Base-by-base conservation (phyloP, 1,139 yeast genomes). In the Pichia cactophila region DNA sequence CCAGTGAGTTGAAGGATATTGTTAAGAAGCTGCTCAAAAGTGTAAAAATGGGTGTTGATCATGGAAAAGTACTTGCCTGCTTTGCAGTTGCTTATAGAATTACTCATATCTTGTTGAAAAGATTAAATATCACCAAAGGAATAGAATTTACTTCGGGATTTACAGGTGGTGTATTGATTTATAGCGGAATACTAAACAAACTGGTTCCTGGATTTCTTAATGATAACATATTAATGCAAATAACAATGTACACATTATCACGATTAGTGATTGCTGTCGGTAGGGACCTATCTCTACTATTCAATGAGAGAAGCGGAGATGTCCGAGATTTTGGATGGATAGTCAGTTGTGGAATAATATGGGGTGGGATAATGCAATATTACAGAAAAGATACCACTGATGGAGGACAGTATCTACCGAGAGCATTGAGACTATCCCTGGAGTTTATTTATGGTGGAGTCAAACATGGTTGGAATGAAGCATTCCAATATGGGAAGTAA, bases 301-400 rank as follows among this genome's bases (percentile, higher is more conserved):
- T 9, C 5, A 29, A 40, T 17, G 67, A 59, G 69, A 65, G 45
- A 31, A 31, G 35, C 28, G 37, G 42, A 26, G 58, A 66, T 56
- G 62, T 75, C 29, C 72, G 75, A 57, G 69, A 69, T 54, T 64
- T 62, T 48, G 69, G 82, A 5, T 85, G 90, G 90, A 73, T 79
- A 44, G 65, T 76, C 48, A 79, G 82, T 62, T 84, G 90, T 1
- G 78, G 84, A n/a, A 54, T 80, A 8, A 73, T 82, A 10, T 86
- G 95, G 95, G 94, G 83, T 0, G 64, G 78, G 46, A 87, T 85
- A 45, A 84, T 86, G 92, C 73, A 77, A 58, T 71, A 86, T 49
- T 85, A 83, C 65, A 77, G 83, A 54, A 70, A 71, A 54, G 83
- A 84, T 55, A 84, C 86, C 3, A 36, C 33, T 4, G 33, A 36